These are phyloP conservation scores for Coemansia sp. DNA, from an alignment of 192 early-diverging fungal species.

Conservation along the genomic window DNA sequence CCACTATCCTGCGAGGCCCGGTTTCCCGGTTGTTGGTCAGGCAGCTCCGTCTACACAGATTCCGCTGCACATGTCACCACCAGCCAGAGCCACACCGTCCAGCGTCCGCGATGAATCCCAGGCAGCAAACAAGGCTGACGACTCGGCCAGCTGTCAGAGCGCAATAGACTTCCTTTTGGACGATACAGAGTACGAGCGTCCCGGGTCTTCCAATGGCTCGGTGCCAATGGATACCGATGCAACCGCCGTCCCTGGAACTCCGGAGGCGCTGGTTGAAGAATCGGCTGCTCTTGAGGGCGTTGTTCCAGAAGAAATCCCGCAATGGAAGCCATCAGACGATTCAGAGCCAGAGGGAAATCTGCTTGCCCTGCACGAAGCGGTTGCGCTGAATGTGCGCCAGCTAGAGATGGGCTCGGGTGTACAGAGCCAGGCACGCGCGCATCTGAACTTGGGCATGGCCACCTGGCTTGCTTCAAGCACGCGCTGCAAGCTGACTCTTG, in stretches of 20 bases:
- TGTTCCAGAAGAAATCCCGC: conserved; percentile 35
- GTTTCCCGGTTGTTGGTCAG: conserved; percentile 1
- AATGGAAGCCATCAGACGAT: conserved; percentile 19
- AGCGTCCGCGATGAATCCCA: not conserved
- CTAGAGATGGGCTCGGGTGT: conserved; percentile 10
- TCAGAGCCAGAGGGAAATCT: conserved; percentile 39
- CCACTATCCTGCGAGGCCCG: not conserved
- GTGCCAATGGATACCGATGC: not conserved
- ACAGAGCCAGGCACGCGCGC: conserved; percentile 36
- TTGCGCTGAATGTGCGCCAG: conserved; percentile 31
- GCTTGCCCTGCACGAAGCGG: conserved; percentile 25
- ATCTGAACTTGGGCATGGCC: conserved; percentile 31
- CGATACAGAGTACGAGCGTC: conserved; percentile 3
- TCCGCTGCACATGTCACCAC: conserved; percentile 7
- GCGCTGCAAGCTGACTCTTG: conserved; percentile 39
- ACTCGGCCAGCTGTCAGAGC: conserved; percentile 7
- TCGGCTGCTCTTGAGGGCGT: conserved; percentile 12
- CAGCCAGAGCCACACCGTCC: not conserved
- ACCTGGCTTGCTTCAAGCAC: conserved; percentile 30
- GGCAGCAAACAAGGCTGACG: not conserved
- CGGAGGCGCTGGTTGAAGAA: not conserved
- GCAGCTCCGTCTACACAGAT: conserved; percentile 1
- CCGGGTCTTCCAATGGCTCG: conserved; percentile 5
- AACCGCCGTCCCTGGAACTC: conserved; percentile 5
- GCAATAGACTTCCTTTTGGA: conserved; percentile 9